Percentiles rank a stretch among this genome's conserved stretches.
These are phyloP conservation scores for Schoenoplectus triqueter DNA, from an alignment of 202 grass and related monocot genomes.

Conservation along the genomic window DNA sequence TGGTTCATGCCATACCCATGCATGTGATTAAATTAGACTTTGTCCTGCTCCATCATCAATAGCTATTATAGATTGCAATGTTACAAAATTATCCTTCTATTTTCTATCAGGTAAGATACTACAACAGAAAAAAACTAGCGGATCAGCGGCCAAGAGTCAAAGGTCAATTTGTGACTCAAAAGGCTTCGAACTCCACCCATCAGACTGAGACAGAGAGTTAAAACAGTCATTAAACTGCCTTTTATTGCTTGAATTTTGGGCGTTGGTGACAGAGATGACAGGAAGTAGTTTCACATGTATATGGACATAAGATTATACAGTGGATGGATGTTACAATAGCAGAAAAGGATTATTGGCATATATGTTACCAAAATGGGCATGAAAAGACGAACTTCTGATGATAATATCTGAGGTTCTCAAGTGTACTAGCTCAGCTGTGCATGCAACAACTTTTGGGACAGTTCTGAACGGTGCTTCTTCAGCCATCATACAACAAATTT, in stretches of 20 bases:
- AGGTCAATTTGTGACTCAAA: slow-evolving; percentile 95
- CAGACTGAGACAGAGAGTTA: slow-evolving; percentile 55
- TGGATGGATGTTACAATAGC: neutral
- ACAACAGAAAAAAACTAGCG: slow-evolving; percentile 90
- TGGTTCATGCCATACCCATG: neutral
- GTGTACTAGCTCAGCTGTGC: neutral
- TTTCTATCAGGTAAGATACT: slow-evolving; percentile 79
- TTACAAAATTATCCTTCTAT: slow-evolving; percentile 28
- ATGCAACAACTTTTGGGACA: slow-evolving; percentile 14
- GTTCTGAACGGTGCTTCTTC: neutral
- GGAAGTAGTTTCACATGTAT: slow-evolving; percentile 48
- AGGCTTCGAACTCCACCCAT: slow-evolving; percentile 44
- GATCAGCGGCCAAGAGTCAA: slow-evolving; percentile 86
- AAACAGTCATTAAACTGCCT: slow-evolving; percentile 33
- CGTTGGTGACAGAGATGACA: slow-evolving; percentile 35
- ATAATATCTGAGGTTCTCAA: neutral
- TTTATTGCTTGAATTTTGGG: slow-evolving; percentile 23
- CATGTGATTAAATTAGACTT: slow-evolving; percentile 18
- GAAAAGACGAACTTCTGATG: neutral
- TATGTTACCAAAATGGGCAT: neutral
- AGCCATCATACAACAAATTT: slow-evolving; percentile 9
- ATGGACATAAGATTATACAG: neutral
- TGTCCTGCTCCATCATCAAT: neutral
- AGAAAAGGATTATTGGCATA: slow-evolving; percentile 1
- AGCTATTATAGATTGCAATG: slow-evolving; percentile 22